Base-by-base conservation (phyloP, 441 rosid genomes). In the Brassica hybrid region DNA sequence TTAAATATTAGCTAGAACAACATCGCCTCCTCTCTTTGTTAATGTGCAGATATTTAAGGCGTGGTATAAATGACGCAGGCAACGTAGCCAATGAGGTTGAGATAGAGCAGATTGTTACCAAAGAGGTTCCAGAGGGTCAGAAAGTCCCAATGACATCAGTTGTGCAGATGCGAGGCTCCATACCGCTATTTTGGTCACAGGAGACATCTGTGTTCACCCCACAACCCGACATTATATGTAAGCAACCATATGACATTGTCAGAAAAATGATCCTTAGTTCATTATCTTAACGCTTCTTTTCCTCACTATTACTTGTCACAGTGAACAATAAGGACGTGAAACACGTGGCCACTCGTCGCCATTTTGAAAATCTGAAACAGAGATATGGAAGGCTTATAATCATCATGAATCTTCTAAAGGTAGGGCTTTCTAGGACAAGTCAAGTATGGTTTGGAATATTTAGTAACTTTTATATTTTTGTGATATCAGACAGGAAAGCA, bases 51-150 rank as follows among this genome's bases (percentile, higher is more conserved):
- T 91, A 87, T 75, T 67, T 89, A 80, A 89, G 88, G 78, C 90
- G 94, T 50, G 94, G 97, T 48, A 86, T 91, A 54, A 87, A 87
- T 79, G 88, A 88, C 34, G 82, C 75, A 82, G 97, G 94, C 76
- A 83, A 90, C 78, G 97, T 91, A 57, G 97, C 97, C 71, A 91
- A 91, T 82, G 97, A 89, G 69, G 97, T 91, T 27, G 97, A 91
- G 86, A 91, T 90, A 14, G 97, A 91, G 77, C 97, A 91, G 76
- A 91, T 91, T 74, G 88, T 91, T 70, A 81, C 82, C 82, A 91
- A 84, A 83, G 88, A 84, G 80, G 85, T 80, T 81, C 85, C 82
- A 59, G 91, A 73, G 57, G 94, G 87, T 76, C 71, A 77, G 61
- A 81, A 83, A 7, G 69, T 81, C 74, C 88, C 85, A 9, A 85